phyloP scores from a whole-genome alignment of 164 flowering plant genomes.

The Amborella trichopoda region DNA sequence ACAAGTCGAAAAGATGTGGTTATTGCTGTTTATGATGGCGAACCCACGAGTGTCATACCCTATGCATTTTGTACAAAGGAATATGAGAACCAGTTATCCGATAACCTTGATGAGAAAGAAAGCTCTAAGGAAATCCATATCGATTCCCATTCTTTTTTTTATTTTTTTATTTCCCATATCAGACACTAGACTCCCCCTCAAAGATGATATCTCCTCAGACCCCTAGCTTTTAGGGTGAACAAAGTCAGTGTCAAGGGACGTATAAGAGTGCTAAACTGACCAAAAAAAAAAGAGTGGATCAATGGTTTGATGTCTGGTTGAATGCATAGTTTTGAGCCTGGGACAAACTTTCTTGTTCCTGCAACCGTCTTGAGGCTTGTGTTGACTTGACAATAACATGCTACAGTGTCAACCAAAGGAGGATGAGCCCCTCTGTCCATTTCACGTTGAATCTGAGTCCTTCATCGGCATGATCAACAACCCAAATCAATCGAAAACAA shows the following conservation, averaged over 20 bases:
- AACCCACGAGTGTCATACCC: slow-evolving; percentile 1
- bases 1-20: slow-evolving; percentile 38
- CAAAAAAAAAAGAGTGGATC: slow-evolving; percentile 62
- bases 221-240: no score
- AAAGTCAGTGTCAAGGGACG: no score
- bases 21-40: slow-evolving; percentile 75
- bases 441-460: neutral
- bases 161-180: no score
- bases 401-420: slow-evolving; percentile 57
- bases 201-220: no score
- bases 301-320: slow-evolving; percentile 68
- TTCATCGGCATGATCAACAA: neutral
- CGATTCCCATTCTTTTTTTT: no score
- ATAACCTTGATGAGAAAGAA: slow-evolving; percentile 27
- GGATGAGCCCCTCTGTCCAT: slow-evolving; percentile 2
- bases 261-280: no score
- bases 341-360: slow-evolving; percentile 68
- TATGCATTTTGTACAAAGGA: slow-evolving; percentile 12
- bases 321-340: slow-evolving; percentile 64
- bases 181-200: no score
- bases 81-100: slow-evolving; percentile 44
- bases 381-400: slow-evolving; percentile 77
- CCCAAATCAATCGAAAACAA: neutral
- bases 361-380: slow-evolving; percentile 72
- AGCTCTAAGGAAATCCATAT: no score